phyloP scores from a whole-genome alignment of 805 yeast species.

The Kregervanrija delftensis region DNA sequence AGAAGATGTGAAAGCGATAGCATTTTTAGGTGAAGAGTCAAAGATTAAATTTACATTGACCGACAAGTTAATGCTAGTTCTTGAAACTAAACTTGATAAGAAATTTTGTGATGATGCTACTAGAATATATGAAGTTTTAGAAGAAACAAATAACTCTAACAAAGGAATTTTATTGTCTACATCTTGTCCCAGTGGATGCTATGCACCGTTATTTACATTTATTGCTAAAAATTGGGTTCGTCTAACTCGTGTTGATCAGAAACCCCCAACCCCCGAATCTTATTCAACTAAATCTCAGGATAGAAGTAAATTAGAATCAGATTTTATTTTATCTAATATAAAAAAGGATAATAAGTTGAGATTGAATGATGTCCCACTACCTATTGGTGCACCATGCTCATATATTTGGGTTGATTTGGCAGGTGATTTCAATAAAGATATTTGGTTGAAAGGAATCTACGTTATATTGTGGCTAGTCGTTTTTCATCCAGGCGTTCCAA shows the following conservation, averaged over 20 bases:
- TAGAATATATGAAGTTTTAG: slow-evolving; percentile 34
- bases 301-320: slow-evolving; percentile 59
- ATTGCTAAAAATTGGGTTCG: slow-evolving; percentile 36
- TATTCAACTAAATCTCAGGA: slow-evolving; percentile 76
- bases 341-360: slow-evolving; percentile 7
- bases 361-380: slow-evolving; percentile 35
- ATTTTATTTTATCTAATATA: slow-evolving; percentile 36
- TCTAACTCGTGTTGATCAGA: slow-evolving; percentile 49
- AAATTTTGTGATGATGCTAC: slow-evolving; percentile 40
- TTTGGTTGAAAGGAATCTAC: slow-evolving; percentile 56
- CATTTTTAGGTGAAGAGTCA: slow-evolving; percentile 40
- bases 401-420: slow-evolving; percentile 64
- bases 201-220: slow-evolving; percentile 54
- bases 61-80: slow-evolving; percentile 40
- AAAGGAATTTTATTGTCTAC: slow-evolving; percentile 52
- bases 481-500: slow-evolving; percentile 49
- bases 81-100: slow-evolving; percentile 32
- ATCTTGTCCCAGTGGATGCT: slow-evolving; percentile 54
- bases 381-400: slow-evolving; percentile 55
- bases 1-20: slow-evolving; percentile 50
- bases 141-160: slow-evolving; percentile 19
- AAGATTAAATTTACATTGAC: slow-evolving; percentile 50
- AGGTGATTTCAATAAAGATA: slow-evolving; percentile 48
- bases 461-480: slow-evolving; percentile 39
- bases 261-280: slow-evolving; percentile 43